Evolutionary conservation across 371 early-diverging fungal species (phyloP).

Genomic region (Massospora cicadina): DNA sequence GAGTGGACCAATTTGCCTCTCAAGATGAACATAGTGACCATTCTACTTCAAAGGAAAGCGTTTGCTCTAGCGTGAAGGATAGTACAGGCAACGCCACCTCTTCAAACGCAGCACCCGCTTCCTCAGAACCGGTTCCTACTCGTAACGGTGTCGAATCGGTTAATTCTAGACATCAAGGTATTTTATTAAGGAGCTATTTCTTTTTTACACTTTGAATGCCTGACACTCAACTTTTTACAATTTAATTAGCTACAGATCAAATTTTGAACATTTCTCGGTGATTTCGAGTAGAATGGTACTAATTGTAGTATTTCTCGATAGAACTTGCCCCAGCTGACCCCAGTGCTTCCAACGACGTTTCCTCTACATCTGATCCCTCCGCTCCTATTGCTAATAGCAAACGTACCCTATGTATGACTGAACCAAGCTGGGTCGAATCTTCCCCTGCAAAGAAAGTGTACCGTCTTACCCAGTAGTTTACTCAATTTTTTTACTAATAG

Average conservation of each 20-base stretch:
- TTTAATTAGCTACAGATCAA: neutral
- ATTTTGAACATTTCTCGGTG: neutral
- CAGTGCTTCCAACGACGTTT: neutral
- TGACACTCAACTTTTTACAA: neutral
- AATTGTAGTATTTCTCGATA: too few species aligned
- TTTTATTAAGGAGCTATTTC: neutral
- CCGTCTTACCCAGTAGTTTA: neutral
- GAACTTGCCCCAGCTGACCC: neutral
- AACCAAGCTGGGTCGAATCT: neutral
- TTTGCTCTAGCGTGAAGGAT: neutral
- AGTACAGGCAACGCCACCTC: too few species aligned
- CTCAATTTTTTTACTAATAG: neutral
- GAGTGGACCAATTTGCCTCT: neutral
- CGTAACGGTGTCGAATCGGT: too few species aligned
- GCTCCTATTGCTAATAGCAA: neutral
- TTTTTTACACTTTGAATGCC: neutral
- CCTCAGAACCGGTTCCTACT: neutral
- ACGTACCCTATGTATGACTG: neutral
- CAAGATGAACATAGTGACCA: neutral
- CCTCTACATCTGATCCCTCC: neutral
- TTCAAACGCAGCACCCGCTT: neutral
- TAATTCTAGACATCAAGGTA: too few species aligned
- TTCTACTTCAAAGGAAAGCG: neutral
- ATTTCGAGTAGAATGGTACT: too few species aligned
- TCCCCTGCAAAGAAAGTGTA: neutral